Evolutionary conservation across 1,139 yeast species (phyloP), one percentile per base, ranked within the genome.

Genomic region (Blastobotrys indianensis): DNA sequence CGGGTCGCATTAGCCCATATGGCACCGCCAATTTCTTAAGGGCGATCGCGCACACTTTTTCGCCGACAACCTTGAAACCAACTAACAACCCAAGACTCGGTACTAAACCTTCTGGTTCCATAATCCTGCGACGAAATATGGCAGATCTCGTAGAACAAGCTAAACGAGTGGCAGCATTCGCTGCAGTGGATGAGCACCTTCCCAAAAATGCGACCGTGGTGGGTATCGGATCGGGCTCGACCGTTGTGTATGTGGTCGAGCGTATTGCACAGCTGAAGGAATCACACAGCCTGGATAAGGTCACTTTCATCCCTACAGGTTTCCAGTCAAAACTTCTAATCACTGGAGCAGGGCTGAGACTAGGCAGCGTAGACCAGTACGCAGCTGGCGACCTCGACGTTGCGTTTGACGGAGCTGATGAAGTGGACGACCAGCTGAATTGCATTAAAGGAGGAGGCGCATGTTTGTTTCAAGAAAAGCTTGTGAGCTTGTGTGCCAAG

Each of bases 381-480:
- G 80, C 88, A 1, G 63, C 62, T 12, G 68, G 68, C 10, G 74
- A 75, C 30, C 70, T 94, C 37, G 98, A 92, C 62, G 80, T 92
- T 57, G 96, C 96, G 2, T 92, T 94, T 63, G 99, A 94, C 65
- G 99, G 99, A 37, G 98, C 98, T 7, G 99, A 94, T 67, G 99
- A 94, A 65, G 94, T 90, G 47, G 98, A 92, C 63, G 62, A 77
- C 6, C 62, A 74, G 15, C 74, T 92, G 58, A 86, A 88, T 62
- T 80, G 92, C 59, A 94, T 94, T 65, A 94, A 94, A 68, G 99
- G 99, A 53, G 99, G 99, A 41, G 99, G 99, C 35, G 99, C 97
- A 1, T 94, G 99, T 67, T 73, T 88, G 54, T 84, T 94, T 71
- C 98, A 92, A 69, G 99, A 94, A 66, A 94, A 94, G 68, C 74